Evolutionary conservation across 164 flowering plant species (phyloP).

Genomic region (Santalum album): DNA sequence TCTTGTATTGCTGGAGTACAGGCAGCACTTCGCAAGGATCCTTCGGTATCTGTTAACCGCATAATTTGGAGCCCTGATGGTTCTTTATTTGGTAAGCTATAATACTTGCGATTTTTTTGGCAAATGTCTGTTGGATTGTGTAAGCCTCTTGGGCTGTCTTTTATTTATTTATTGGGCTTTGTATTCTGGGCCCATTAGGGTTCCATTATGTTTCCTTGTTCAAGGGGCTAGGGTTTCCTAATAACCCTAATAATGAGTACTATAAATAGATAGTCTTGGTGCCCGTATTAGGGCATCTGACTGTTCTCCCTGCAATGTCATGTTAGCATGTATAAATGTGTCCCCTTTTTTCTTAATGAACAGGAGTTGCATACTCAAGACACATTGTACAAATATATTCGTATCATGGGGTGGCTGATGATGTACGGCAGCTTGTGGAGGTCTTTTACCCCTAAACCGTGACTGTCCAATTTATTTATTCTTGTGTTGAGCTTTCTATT

Average conservation of each 20-base stretch:
- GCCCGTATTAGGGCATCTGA: no score
- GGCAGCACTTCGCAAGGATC: conserved; percentile 54
- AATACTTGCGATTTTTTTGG: no score
- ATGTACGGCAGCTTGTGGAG: conserved; percentile 66
- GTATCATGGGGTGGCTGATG: conserved; percentile 58
- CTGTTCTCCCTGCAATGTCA: no score
- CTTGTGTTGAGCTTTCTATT: neutral
- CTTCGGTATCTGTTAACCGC: conserved; percentile 63
- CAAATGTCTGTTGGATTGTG: no score
- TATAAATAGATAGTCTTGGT: no score
- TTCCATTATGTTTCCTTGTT: no score
- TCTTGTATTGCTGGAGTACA: conserved; percentile 21
- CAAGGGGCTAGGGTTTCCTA: no score
- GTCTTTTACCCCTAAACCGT: conserved; percentile 17
- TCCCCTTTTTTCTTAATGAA: conserved; percentile 4
- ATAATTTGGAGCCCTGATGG: conserved; percentile 91
- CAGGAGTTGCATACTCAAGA: conserved; percentile 89
- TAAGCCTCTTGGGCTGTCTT: no score
- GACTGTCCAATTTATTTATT: neutral
- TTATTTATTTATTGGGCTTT: no score
- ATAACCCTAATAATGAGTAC: no score
- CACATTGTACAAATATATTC: conserved; percentile 82
- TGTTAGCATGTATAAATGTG: neutral
- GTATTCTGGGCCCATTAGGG: no score
- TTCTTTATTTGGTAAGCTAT: conserved; percentile 58